These are phyloP conservation scores for Mortierella sp. DNA, from an alignment of 371 early-diverging fungal species.

Conservation along the genomic window DNA sequence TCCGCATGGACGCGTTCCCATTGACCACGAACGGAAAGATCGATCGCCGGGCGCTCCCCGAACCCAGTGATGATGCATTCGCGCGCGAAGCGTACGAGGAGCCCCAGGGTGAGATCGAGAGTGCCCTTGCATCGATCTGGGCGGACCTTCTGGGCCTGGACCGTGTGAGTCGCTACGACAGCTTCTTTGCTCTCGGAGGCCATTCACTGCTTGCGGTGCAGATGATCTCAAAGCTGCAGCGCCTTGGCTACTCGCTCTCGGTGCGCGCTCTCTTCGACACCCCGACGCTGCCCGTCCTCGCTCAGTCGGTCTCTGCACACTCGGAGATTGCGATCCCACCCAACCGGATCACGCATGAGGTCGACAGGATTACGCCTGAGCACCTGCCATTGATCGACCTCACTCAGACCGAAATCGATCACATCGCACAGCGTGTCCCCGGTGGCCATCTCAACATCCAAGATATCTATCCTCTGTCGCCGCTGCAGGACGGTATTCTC, in stretches of 20 bases:
- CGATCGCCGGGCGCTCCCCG: slow-evolving; percentile 19
- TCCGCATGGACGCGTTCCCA: slow-evolving; percentile 19
- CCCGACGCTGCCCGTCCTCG: slow-evolving; percentile 13
- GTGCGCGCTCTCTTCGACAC: slow-evolving; percentile 20
- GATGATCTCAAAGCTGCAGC: slow-evolving; percentile 8
- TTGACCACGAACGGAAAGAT: slow-evolving; percentile 19
- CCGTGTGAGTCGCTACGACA: slow-evolving; percentile 22
- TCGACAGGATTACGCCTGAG: slow-evolving; percentile 8
- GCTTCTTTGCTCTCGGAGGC: slow-evolving; percentile 28
- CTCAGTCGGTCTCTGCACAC: background rate
- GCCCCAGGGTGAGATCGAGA: slow-evolving; percentile 15
- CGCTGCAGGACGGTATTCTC: slow-evolving; percentile 23
- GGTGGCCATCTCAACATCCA: slow-evolving; percentile 35
- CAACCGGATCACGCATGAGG: slow-evolving; percentile 18
- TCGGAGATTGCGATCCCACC: background rate
- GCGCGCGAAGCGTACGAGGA: slow-evolving; percentile 6
- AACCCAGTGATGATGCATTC: background rate
- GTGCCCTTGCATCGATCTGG: slow-evolving; percentile 11
- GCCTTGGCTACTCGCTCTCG: slow-evolving; percentile 7
- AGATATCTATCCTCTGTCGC: slow-evolving; percentile 30
- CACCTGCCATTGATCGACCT: slow-evolving; percentile 31
- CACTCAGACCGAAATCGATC: slow-evolving; percentile 30
- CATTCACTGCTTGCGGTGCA: slow-evolving; percentile 22
- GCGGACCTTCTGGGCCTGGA: slow-evolving; percentile 10
- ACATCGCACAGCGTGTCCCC: background rate